Evolutionary conservation across 208 protist genomes (phyloP).

Genomic region (Leishmania lainsoni): DNA sequence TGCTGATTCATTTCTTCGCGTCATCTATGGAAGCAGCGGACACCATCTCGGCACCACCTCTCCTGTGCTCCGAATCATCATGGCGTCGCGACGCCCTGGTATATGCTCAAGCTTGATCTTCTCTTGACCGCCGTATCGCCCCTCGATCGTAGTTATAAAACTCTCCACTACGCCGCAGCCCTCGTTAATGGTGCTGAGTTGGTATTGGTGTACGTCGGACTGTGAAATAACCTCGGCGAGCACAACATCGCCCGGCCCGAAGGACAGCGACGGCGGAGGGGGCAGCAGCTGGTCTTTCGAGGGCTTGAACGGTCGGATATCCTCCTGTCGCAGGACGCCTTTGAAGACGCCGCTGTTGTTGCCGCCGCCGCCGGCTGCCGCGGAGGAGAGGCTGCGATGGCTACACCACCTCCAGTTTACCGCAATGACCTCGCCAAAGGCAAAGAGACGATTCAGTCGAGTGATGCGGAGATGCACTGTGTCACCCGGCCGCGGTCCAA

Average conservation of each 20-base stretch:
- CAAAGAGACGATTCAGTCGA: constrained; percentile 56
- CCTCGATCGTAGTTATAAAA: constrained; percentile 8
- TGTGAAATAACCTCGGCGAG: constrained; percentile 78
- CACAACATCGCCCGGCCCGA: constrained; percentile 66
- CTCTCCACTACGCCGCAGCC: constrained; percentile 71
- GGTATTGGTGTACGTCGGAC: constrained; percentile 79
- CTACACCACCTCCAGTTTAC: constrained; percentile 72
- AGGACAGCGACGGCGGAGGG: constrained; percentile 51
- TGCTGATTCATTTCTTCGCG: neutral
- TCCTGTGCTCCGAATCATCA: constrained; percentile 42
- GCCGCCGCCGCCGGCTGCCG: neutral
- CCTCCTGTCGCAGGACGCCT: constrained; percentile 69
- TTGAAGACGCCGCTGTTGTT: constrained; percentile 43
- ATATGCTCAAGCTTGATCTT: constrained; percentile 50
- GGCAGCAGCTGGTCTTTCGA: constrained; percentile 60
- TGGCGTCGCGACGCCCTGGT: constrained; percentile 58
- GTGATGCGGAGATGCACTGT: constrained; percentile 63
- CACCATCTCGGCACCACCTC: constrained; percentile 66
- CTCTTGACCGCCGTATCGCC: constrained; percentile 12
- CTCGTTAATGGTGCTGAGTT: constrained; percentile 61
- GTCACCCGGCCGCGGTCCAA: constrained; percentile 66
- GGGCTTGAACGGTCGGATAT: constrained; percentile 71
- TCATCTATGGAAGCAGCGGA: constrained; percentile 39
- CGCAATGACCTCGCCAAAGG: constrained; percentile 74
- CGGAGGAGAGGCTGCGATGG: constrained; percentile 17